These are phyloP conservation scores for Grosmannia huntii DNA, from an alignment of 2,329 filamentous ascomycete species.

Conservation along the genomic window DNA sequence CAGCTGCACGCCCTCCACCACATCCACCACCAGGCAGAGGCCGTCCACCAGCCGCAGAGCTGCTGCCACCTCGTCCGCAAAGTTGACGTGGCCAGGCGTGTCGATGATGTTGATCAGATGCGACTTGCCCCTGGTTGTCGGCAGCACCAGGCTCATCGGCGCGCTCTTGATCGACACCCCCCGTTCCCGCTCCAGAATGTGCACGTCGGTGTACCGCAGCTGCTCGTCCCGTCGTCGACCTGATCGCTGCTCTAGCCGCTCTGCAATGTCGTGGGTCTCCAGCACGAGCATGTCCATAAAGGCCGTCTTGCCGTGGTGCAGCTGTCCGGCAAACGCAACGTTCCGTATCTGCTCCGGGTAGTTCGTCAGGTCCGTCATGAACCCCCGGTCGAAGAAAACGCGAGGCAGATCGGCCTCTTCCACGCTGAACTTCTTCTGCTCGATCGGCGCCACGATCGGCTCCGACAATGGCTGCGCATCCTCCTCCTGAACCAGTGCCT, in stretches of 20 bases:
- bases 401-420: constrained; percentile 83
- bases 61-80: constrained; percentile 90
- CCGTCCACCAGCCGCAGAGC: constrained; percentile 81
- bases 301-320: constrained; percentile 96
- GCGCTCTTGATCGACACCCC: constrained; percentile 86
- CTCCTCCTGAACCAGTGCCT: constrained; percentile 92
- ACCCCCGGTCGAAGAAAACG: constrained; percentile 76
- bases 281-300: constrained; percentile 97
- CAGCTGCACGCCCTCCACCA: constrained; percentile 96
- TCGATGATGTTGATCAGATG: constrained; percentile 92
- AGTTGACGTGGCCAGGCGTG: constrained; percentile 95
- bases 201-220: constrained; percentile 86
- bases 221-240: constrained; percentile 80
- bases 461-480: constrained; percentile 86
- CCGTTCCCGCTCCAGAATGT: constrained; percentile 76
- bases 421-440: constrained; percentile 91
- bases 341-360: constrained; percentile 92
- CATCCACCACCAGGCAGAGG: constrained; percentile 85
- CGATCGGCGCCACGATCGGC: constrained; percentile 85
- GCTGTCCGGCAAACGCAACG: constrained; percentile 77
- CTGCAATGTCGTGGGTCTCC: constrained; percentile 81
- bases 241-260: constrained; percentile 65
- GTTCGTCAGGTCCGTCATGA: constrained; percentile 93
- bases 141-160: constrained; percentile 87
- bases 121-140: constrained; percentile 82